Evolutionary conservation across 208 protist species (phyloP).

Genomic region (Acanthamoeba lenticulata): DNA sequence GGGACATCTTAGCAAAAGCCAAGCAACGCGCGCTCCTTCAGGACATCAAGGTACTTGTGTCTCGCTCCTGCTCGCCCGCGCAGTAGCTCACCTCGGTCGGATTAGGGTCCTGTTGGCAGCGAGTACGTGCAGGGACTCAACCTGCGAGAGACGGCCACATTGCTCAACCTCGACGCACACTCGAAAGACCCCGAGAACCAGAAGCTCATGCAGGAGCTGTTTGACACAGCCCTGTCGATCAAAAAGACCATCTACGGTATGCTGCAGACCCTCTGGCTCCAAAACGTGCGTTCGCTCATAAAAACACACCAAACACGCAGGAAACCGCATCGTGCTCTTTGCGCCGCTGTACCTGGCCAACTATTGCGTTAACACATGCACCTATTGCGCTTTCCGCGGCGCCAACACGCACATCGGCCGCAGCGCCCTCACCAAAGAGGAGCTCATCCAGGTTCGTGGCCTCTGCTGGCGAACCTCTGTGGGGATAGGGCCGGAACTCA

Average conservation of each 20-base stretch:
- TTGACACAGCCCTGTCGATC: conserved; percentile 73
- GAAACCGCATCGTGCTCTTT: conserved; percentile 83
- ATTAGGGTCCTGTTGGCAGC: not conserved
- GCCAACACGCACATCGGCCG: conserved; percentile 75
- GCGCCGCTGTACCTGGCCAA: conserved; percentile 84
- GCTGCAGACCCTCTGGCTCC: not conserved
- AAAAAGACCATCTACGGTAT: conserved; percentile 83
- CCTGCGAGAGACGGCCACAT: conserved; percentile 71
- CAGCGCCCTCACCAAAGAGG: conserved; percentile 71
- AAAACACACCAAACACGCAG: no score
- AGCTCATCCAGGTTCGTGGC: conserved; percentile 68
- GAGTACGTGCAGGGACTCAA: conserved; percentile 76
- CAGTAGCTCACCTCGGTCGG: no score
- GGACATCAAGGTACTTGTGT: conserved; percentile 1
- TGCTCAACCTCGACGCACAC: conserved; percentile 71
- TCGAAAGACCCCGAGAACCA: not conserved
- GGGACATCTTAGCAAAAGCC: conserved; percentile 23
- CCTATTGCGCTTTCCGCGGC: conserved; percentile 80
- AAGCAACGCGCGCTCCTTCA: conserved; percentile 6
- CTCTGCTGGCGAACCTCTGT: not conserved
- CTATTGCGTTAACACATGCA: conserved; percentile 80
- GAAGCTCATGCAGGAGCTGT: conserved; percentile 71
- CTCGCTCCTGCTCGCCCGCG: no score
- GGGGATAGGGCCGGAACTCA: not conserved
- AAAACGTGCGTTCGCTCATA: not conserved